These are phyloP conservation scores for Phytophthora colocasiae DNA, from an alignment of 352 stramenopile genomes.

Conservation along the genomic window DNA sequence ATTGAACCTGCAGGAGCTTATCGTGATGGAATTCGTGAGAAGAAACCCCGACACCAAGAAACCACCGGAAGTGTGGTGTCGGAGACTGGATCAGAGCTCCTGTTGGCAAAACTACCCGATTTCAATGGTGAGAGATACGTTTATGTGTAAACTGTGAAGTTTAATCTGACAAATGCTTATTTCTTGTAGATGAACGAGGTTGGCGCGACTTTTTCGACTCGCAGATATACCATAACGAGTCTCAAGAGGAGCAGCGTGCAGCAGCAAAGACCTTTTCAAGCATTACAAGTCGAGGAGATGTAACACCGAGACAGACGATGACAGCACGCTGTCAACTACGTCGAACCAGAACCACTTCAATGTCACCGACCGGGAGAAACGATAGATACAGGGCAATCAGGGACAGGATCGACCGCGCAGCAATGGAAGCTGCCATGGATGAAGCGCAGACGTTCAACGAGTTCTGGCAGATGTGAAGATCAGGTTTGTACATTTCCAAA, in stretches of 20 bases:
- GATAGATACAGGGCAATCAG: slow-evolving; percentile 29
- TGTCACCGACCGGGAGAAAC: slow-evolving; percentile 2
- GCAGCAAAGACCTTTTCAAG: slow-evolving; percentile 13
- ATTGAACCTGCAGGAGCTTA: slow-evolving; percentile 28
- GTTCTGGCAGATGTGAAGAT: slow-evolving; percentile 46
- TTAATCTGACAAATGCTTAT: slow-evolving; percentile 11
- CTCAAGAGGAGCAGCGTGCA: slow-evolving; percentile 20
- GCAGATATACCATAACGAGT: slow-evolving; percentile 46
- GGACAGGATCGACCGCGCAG: slow-evolving; percentile 37
- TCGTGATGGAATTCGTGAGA: slow-evolving; percentile 16
- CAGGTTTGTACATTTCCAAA: slow-evolving; percentile 12
- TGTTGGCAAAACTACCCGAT: slow-evolving; percentile 44
- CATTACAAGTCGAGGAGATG: slow-evolving; percentile 2
- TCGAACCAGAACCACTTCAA: slow-evolving; percentile 5
- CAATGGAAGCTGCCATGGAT: slow-evolving; percentile 40
- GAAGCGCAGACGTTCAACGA: slow-evolving; percentile 43
- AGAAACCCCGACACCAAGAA: slow-evolving; percentile 15
- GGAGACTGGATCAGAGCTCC: slow-evolving; percentile 32
- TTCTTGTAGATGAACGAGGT: slow-evolving; percentile 44
- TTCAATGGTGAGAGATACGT: slow-evolving; percentile 42
- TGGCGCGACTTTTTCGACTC: slow-evolving; percentile 64
- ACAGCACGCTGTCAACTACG: slow-evolving; percentile 16
- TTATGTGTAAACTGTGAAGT: not conserved
- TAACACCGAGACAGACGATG: not conserved
- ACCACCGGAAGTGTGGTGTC: slow-evolving; percentile 12